Conservation (phyloP, 495 filamentous ascomycete species). For the Mytilinidion resinicola region DNA sequence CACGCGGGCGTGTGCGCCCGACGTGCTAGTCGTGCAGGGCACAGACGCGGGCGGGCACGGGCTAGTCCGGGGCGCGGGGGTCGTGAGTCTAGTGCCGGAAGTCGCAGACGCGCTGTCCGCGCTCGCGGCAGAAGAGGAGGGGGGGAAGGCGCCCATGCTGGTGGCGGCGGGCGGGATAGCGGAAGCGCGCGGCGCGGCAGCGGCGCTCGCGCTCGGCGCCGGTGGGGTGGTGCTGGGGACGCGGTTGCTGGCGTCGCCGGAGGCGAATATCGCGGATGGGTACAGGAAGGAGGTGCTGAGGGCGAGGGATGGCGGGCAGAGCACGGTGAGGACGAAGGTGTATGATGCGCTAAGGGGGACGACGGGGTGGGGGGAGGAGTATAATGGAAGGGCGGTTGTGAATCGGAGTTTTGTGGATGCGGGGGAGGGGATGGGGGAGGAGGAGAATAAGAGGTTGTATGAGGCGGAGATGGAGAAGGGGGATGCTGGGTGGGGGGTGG, state of each 20-base stretch:
- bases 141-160: conserved; percentile 39
- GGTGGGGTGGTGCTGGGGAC: conserved; percentile 65
- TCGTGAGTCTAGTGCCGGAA: conserved; percentile 55
- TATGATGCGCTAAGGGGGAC: conserved; percentile 69
- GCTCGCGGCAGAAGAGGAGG: background rate
- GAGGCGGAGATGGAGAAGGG: conserved; percentile 43
- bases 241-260: conserved; percentile 58
- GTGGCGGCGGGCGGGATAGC: conserved; percentile 69
- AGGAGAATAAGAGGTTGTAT: conserved; percentile 55
- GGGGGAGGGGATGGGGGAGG: conserved; percentile 48
- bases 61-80: conserved; percentile 50
- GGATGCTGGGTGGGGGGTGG: conserved; percentile 55
- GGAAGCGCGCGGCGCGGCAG: conserved; percentile 60
- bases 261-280: conserved; percentile 55
- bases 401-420: conserved; percentile 58
- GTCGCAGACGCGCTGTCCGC: conserved; percentile 48
- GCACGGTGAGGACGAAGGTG: conserved; percentile 58
- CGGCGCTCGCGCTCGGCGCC: conserved; percentile 61
- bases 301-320: conserved; percentile 55
- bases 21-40: conserved; percentile 69
- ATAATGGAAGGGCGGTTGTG: conserved; percentile 55
- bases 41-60: conserved; percentile 72
- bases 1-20: conserved; percentile 39
- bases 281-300: conserved; percentile 56
- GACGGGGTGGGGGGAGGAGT: conserved; percentile 58